These are phyloP conservation scores for Pythium vanterpoolii DNA, from an alignment of 352 stramenopile genomes.

Conservation along the genomic window DNA sequence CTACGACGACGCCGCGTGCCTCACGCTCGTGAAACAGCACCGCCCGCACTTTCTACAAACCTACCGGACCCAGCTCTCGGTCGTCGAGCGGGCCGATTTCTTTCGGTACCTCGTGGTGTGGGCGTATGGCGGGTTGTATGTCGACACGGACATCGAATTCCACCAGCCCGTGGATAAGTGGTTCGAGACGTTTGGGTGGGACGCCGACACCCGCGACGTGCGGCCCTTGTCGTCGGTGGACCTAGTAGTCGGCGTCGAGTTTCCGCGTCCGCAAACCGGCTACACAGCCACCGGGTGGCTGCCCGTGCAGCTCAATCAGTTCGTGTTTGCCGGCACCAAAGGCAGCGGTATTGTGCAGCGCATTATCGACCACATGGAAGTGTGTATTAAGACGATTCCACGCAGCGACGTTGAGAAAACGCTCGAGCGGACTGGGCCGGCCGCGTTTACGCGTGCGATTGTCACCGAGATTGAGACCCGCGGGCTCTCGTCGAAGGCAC, in stretches of 20 bases:
- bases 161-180: conserved; percentile 7
- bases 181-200: conserved; percentile 10
- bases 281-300: conserved; percentile 11
- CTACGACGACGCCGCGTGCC: conserved; percentile 10
- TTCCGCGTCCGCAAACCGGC: not conserved
- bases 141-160: conserved; percentile 12
- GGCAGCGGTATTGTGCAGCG: not conserved
- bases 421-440: conserved; percentile 11
- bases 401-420: conserved; percentile 7
- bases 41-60: conserved; percentile 7
- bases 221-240: not conserved
- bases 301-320: conserved; percentile 13
- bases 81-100: conserved; percentile 15
- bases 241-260: conserved; percentile 11
- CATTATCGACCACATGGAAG: conserved; percentile 10
- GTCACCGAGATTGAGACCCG: conserved; percentile 1
- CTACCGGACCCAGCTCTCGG: conserved; percentile 9
- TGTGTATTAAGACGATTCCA: not conserved
- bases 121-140: conserved; percentile 9
- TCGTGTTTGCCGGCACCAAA: conserved; percentile 13
- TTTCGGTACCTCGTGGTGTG: conserved; percentile 14
- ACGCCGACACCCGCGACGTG: not conserved
- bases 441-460: conserved; percentile 16
- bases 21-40: not conserved
- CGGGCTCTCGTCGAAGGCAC: not conserved